These are phyloP conservation scores for Corinectria fuckeliana DNA, from an alignment of 2,329 filamentous ascomycete species.

Conservation along the genomic window DNA sequence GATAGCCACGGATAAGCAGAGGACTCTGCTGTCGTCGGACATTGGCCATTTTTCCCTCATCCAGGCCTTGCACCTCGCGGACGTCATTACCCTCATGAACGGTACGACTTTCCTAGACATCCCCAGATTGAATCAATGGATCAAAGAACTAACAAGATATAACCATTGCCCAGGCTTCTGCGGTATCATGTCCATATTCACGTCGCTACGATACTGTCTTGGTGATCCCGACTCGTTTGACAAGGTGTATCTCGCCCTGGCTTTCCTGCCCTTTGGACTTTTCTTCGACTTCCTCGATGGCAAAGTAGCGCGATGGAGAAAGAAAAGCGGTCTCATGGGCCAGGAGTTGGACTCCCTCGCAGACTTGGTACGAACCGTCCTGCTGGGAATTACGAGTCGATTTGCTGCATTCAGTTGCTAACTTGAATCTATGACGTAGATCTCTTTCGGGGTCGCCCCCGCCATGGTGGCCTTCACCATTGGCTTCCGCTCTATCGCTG, in stretches of 20 bases:
- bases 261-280: slow-evolving; percentile 87
- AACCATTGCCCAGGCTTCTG: slow-evolving; percentile 65
- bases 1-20: slow-evolving; percentile 76
- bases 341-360: slow-evolving; percentile 96
- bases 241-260: slow-evolving; percentile 82
- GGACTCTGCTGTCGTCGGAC: slow-evolving; percentile 71
- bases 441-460: slow-evolving; percentile 93
- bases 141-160: slow-evolving; percentile 9
- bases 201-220: slow-evolving; percentile 91
- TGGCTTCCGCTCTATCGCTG: slow-evolving; percentile 81
- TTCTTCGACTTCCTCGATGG: slow-evolving; percentile 99
- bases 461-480: slow-evolving; percentile 88
- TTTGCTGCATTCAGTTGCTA: slow-evolving; percentile 6
- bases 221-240: slow-evolving; percentile 68
- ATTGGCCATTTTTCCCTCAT: slow-evolving; percentile 76
- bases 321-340: slow-evolving; percentile 97
- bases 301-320: slow-evolving; percentile 93
- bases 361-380: slow-evolving; percentile 74
- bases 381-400: not conserved
- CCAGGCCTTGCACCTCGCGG: slow-evolving; percentile 76
- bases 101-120: slow-evolving; percentile 51
- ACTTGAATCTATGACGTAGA: slow-evolving; percentile 56
- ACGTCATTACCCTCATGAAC: slow-evolving; percentile 85
- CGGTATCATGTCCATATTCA: slow-evolving; percentile 94
- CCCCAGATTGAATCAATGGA: not conserved